Conservation (phyloP, 805 yeast genomes). For the Pichia thaimueangensis region DNA sequence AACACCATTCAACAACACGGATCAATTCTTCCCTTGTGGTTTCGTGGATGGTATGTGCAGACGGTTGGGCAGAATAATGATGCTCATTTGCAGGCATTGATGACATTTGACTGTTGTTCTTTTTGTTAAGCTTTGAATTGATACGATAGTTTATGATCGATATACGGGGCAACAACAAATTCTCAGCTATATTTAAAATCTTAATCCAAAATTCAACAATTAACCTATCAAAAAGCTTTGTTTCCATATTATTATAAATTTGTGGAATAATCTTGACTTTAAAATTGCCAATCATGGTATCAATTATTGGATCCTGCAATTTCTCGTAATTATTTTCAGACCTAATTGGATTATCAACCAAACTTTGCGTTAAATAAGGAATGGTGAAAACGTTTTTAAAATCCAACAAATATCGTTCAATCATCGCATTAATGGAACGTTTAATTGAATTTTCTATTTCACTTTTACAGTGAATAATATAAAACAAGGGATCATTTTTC, state of each 20-base stretch:
- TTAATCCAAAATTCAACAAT: conserved; percentile 65
- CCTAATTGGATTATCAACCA: conserved; percentile 17
- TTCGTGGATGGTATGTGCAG: conserved; percentile 1
- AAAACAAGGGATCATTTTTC: conserved; percentile 71
- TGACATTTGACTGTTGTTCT: not conserved
- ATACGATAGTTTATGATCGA: conserved; percentile 12
- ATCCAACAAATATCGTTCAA: conserved; percentile 62
- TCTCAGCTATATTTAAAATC: conserved; percentile 62
- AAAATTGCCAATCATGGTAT: conserved; percentile 20
- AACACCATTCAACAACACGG: conserved; percentile 29
- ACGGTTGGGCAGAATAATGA: not conserved
- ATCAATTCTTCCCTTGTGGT: conserved; percentile 23
- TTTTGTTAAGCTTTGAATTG: conserved; percentile 13
- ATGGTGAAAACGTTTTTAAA: conserved; percentile 43
- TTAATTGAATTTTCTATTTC: conserved; percentile 58
- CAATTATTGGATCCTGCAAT: conserved; percentile 21
- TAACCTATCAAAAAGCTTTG: conserved; percentile 26
- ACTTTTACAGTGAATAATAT: conserved; percentile 69
- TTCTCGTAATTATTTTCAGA: conserved; percentile 17
- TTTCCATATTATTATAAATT: conserved; percentile 27
- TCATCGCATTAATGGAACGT: conserved; percentile 61
- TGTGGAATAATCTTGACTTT: conserved; percentile 20
- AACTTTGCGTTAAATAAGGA: conserved; percentile 20
- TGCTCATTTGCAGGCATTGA: conserved; percentile 2
- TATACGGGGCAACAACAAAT: conserved; percentile 60